Conservation (phyloP, 148 eudicot species). For the Diospyros kaki region DNA sequence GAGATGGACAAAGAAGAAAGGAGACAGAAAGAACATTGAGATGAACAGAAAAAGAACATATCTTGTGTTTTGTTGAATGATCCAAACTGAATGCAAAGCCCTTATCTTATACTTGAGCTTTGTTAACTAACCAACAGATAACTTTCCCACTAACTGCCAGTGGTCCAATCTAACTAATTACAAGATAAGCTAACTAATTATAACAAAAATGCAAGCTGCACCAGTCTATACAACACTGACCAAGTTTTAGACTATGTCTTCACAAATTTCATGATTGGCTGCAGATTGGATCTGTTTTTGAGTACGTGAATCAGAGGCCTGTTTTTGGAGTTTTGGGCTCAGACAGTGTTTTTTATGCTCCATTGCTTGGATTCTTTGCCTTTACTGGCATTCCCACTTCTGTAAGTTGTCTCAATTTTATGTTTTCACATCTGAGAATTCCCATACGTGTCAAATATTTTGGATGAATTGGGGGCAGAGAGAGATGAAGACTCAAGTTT, state of each 20-base stretch:
- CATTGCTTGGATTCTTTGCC: constrained; percentile 84
- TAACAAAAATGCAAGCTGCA: too few species aligned
- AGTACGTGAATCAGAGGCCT: constrained; percentile 76
- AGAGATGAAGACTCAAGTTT: background rate
- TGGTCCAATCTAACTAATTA: too few species aligned
- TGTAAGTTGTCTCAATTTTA: constrained; percentile 36
- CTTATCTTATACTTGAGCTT: too few species aligned
- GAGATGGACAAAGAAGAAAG: too few species aligned
- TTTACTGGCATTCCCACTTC: constrained; percentile 88
- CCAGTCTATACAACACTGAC: background rate
- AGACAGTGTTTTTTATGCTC: constrained; percentile 86
- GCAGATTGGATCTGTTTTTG: constrained; percentile 86
- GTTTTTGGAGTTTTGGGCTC: constrained; percentile 77
- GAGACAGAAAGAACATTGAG: too few species aligned
- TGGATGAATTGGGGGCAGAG: background rate
- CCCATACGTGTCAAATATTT: background rate
- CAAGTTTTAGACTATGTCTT: background rate
- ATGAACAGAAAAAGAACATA: too few species aligned
- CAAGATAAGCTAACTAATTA: too few species aligned
- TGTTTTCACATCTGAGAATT: background rate
- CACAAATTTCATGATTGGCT: constrained; percentile 5
- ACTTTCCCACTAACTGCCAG: too few species aligned
- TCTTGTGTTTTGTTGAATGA: too few species aligned
- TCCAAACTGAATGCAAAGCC: too few species aligned
- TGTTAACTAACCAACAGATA: too few species aligned